Evolutionary conservation across 495 filamentous ascomycete genomes (phyloP), one percentile per base, ranked within the genome.

Genomic region (Hypomontagnella monticulosa): DNA sequence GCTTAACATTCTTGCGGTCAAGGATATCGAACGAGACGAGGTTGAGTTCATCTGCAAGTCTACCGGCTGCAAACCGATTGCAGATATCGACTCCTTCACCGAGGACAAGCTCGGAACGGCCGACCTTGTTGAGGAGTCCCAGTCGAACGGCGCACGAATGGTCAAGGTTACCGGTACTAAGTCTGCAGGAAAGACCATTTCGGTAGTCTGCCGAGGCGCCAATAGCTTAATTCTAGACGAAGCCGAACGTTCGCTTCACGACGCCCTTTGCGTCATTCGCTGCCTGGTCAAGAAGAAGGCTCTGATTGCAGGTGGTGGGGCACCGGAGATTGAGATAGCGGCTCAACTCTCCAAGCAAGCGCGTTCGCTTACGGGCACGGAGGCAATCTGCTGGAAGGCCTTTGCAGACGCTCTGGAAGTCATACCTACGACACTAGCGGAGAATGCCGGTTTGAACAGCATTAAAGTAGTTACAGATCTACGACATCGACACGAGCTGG

Each of bases 381-480:
- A 99, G 73, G 87, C 92, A 30, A 97, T 99, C 71, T 99, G 95
- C 84, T 99, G 91, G 90, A 97, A 97, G 76, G 94, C 93, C 8
- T 99, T 99, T 66, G 95, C 95, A 7, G 96, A 98, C 65, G 95
- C 95, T 23, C 90, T 99, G 84, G 95, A 99, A 80, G 92, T 99
- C 6, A 93, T 98, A 57, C 95, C 95, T 12, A 97, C 93, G 18
- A 99, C 95, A 1, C 85, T 99, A 42, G 95, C 95, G 2, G 95
- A 99, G 81, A 99, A 99, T 68, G 95, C 95, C 0, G 95, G 95
- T 33, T 83, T 99, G 56, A 98, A 97, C 82, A 91, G 89, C 71
- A 98, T 99, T 83, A 96, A 93, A 78, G 96, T 99, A 12, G 95
- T 99, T n/a, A 99, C 95, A 34, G 96, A 97, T 60, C 79, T 99